These are phyloP conservation scores for Aspergillus eucalypticola DNA, from an alignment of 2,329 filamentous ascomycete genomes.

Conservation along the genomic window DNA sequence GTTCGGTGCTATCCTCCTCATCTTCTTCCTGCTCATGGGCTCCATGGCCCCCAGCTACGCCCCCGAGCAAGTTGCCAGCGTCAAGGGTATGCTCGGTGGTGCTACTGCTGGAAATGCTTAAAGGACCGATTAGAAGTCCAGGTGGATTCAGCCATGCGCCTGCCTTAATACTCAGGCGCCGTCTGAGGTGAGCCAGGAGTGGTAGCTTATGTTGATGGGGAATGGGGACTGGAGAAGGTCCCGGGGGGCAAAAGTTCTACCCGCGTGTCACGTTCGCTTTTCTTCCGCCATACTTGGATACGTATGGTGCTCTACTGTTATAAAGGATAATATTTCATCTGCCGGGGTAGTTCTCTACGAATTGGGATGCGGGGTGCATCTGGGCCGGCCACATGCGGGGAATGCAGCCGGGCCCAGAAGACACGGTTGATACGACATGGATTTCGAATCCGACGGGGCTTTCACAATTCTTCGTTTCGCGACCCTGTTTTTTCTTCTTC, in stretches of 20 bases:
- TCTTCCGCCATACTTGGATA: slow-evolving; percentile 2
- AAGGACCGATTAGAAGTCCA: slow-evolving; percentile 5
- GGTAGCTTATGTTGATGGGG: not conserved
- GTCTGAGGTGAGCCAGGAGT: not conserved
- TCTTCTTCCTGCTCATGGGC: slow-evolving; percentile 71
- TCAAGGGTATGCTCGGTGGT: slow-evolving; percentile 41
- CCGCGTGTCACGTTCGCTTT: slow-evolving; percentile 1
- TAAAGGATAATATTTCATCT: slow-evolving; percentile 20
- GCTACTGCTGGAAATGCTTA: slow-evolving; percentile 36
- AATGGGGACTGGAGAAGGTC: not conserved
- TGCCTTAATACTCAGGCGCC: not conserved
- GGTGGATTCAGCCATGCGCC: not conserved
- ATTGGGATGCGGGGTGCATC: slow-evolving; percentile 12
- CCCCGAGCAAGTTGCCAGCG: slow-evolving; percentile 34
- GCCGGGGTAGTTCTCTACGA: slow-evolving; percentile 9
- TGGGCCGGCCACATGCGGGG: slow-evolving; percentile 37
- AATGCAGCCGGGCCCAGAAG: slow-evolving; percentile 33
- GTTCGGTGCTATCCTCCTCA: slow-evolving; percentile 62
- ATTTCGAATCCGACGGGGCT: slow-evolving; percentile 11
- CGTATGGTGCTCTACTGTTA: slow-evolving; percentile 12
- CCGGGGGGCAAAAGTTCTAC: not conserved
- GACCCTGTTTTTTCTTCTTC: slow-evolving; percentile 11
- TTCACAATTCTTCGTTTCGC: slow-evolving; percentile 5
- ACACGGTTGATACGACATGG: slow-evolving; percentile 17
- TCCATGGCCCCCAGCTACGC: slow-evolving; percentile 57